Base-by-base conservation (phyloP, 2,329 filamentous ascomycete genomes). In the Aureobasidium zeae region DNA sequence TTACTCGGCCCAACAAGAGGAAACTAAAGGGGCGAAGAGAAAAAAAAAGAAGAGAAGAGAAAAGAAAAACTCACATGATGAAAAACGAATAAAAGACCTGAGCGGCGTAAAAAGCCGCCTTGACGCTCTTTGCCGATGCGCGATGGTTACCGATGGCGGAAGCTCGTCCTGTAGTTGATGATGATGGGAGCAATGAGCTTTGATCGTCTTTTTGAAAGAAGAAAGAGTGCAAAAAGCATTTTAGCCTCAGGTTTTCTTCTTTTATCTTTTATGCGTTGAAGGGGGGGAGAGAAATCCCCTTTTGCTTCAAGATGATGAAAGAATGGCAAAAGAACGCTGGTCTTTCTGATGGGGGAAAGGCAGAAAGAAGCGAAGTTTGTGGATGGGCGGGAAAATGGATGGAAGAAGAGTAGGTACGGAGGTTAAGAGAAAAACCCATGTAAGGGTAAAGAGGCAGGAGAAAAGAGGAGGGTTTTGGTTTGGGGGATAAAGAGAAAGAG, bases 71-170 rank as follows among this genome's bases (percentile, higher is more conserved):
- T 79, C 63, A 95, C 91, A 98, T 98, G 61, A 98, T 88, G 74
- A 98, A 96, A 59, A 98, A 96, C 34, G 88, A 93, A 64, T 98
- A 98, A 64, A 96, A 96, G 53, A 91, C 93, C 70, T 98, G 91
- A 39, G 91, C 65, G 15, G 81, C 89, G 69, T 98, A 98, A 45
- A 98, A 68, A 22, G 75, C 64, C 20, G 85, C 84, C 71, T 94
- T 89, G 63, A 86, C 68, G 49, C 93, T 60, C 63, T 85, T 87
- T 39, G 78, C 81, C 57, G 74, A 77, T 64, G 79, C 76, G 62
- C 77, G 75, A 51, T n/a, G n/a, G n/a, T n/a, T n/a, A n/a, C n/a
- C 69, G 51, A 70, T 68, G 51, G 64, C 68, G 61, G 76, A 75
- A 59, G 72, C 76, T 63, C 83, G 81, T 69, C 85, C 85, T 93